Conservation (phyloP, 1,284 basidiomycete genomes). For the Phellopilus nigrolimitatus region DNA sequence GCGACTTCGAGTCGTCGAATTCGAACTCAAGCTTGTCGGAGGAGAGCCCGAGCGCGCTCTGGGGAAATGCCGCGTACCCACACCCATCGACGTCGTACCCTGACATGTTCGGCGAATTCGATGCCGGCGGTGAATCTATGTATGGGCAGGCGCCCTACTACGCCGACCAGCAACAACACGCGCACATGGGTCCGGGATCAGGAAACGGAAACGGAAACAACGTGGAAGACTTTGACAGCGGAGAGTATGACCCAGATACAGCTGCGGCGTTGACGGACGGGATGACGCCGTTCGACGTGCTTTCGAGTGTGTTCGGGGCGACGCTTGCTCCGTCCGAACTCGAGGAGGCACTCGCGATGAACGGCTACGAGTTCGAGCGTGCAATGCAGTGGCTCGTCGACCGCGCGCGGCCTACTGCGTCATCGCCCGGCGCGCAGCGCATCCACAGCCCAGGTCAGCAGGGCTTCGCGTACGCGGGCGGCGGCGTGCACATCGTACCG, state of each 20-base stretch:
- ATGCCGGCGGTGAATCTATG: conserved; percentile 7
- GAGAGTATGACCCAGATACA: conserved; percentile 49
- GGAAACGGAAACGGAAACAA: conserved; percentile 5
- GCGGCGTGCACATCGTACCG: conserved; percentile 54
- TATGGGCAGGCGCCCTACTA: conserved; percentile 15
- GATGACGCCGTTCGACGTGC: conserved; percentile 96
- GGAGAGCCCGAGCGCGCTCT: conserved; percentile 27
- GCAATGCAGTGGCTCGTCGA: conserved; percentile 93
- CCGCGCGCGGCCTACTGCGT: conserved; percentile 43
- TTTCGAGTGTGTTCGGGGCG: conserved; percentile 88
- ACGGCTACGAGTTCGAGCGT: conserved; percentile 91
- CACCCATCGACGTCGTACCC: conserved; percentile 23
- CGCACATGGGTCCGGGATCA: not conserved
- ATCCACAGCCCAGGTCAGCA: conserved; percentile 17
- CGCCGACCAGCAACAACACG: conserved; percentile 12
- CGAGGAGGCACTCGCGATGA: conserved; percentile 85
- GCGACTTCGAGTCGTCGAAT: conserved; percentile 56
- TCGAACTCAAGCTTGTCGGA: conserved; percentile 46
- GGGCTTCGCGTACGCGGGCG: conserved; percentile 49
- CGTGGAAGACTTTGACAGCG: conserved; percentile 33
- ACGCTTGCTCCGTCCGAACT: conserved; percentile 85
- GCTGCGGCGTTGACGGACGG: conserved; percentile 70
- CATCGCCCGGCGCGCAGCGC: conserved; percentile 20
- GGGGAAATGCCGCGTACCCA: conserved; percentile 25
- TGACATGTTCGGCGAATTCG: conserved; percentile 18